Conservation (phyloP, 345 rosid genomes). For the Eucalyptus curtisii region DNA sequence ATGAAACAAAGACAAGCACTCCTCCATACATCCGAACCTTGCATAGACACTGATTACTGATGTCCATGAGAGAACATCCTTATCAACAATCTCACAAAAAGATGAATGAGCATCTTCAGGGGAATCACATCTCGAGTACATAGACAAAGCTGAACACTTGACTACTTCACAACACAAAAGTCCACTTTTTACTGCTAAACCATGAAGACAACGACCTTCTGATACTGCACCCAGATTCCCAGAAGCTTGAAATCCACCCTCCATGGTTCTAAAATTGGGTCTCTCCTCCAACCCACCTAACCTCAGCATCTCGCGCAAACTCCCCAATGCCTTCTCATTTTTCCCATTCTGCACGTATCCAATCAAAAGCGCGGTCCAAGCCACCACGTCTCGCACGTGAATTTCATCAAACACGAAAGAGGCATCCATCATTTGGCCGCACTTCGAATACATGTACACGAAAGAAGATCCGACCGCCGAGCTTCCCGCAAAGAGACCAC, state of each 20-base stretch:
- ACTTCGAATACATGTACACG: slow-evolving; percentile 40
- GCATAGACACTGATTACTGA: slow-evolving; percentile 44
- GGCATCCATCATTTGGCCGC: slow-evolving; percentile 30
- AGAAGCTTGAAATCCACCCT: slow-evolving; percentile 58
- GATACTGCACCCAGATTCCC: slow-evolving; percentile 29
- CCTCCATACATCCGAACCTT: slow-evolving; percentile 28
- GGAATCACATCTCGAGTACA: slow-evolving; percentile 44
- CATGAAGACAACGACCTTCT: slow-evolving; percentile 48
- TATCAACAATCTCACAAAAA: slow-evolving; percentile 31
- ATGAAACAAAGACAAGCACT: slow-evolving; percentile 32
- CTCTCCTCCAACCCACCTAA: slow-evolving; percentile 19
- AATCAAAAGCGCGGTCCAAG: slow-evolving; percentile 55
- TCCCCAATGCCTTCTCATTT: slow-evolving; percentile 39
- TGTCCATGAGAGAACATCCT: slow-evolving; percentile 60
- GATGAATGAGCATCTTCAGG: slow-evolving; percentile 27
- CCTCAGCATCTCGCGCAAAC: slow-evolving; percentile 33
- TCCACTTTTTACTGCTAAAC: slow-evolving; percentile 41
- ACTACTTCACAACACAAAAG: slow-evolving; percentile 18
- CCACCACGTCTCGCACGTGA: slow-evolving; percentile 42
- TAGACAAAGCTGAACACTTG: slow-evolving; percentile 30
- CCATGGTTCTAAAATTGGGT: slow-evolving; percentile 49
- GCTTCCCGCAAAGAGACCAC: slow-evolving; percentile 21
- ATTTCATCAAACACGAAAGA: slow-evolving; percentile 47
- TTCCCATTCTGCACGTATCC: slow-evolving; percentile 56
- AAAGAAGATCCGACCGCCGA: slow-evolving; percentile 53